phyloP scores from a whole-genome alignment of 179 eudicot species.

The Vitellaria paradoxa region DNA sequence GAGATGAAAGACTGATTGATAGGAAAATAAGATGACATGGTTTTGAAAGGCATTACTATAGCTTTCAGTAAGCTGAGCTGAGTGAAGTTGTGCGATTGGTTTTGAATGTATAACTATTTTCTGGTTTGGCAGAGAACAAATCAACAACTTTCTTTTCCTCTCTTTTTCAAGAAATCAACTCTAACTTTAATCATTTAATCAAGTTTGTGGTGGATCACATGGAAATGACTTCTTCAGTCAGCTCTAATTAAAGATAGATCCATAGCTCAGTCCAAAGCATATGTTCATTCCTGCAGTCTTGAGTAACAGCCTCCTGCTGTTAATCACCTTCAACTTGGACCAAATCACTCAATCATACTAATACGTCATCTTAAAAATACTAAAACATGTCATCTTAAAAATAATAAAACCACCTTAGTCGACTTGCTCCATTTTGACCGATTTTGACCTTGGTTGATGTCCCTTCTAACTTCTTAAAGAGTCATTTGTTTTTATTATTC shows the following conservation, averaged over 20 bases:
- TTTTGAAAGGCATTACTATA: background rate
- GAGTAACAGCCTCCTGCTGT: no score
- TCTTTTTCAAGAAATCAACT: no score
- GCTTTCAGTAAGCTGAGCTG: slow-evolving; percentile 2
- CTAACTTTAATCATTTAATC: no score
- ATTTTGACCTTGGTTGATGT: background rate
- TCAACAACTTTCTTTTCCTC: no score
- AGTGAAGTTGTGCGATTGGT: background rate
- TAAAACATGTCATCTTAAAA: background rate
- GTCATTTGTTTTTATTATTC: background rate
- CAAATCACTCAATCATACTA: background rate
- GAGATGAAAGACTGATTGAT: background rate
- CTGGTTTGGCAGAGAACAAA: no score
- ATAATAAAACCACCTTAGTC: background rate
- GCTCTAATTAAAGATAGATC: background rate
- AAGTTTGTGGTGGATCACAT: no score
- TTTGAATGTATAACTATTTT: no score
- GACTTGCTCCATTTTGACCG: background rate
- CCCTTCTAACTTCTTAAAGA: background rate
- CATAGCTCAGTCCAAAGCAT: background rate
- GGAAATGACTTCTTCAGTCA: no score
- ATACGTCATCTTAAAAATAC: background rate
- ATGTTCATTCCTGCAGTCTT: no score
- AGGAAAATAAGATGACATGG: background rate
- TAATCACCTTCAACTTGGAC: background rate